Base-by-base conservation (phyloP, 1,284 basidiomycete species). In the Fomitopsis palustris region DNA sequence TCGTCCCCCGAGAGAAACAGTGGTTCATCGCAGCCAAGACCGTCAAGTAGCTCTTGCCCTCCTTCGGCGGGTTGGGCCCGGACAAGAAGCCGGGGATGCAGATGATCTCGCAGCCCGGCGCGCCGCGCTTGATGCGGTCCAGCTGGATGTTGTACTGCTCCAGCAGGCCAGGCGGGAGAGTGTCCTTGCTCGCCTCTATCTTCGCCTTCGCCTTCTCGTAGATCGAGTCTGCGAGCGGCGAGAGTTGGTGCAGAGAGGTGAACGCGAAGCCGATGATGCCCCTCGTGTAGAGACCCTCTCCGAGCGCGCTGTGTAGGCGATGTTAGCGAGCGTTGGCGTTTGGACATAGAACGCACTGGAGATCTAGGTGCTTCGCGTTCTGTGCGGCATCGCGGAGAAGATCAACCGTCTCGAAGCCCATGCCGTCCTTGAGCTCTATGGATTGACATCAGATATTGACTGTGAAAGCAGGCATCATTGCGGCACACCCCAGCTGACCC, bases 1-100 rank as follows among this genome's bases (percentile, higher is more conserved):
- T 76, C 1, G 75, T 73, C 39, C 81, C 77, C 39, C 75, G 62
- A 7, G 75, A 75, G 60, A 76, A 73, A 6, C 65, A 65, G 56
- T 77, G 70, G 59, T 75, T 76, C 51, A 71, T 60, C 0, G 66
- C 64, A 41, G 64, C 54, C 52, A 68, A 61, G 57, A 79, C 33
- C 49, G 77, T 67, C 58, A 71, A 33, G 55, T 75, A 75, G 37
- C 70, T 69, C 62, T 73, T 75, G 37, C 68, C 72, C 12, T 66
- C 61, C 53, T 55, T 56, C 4, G 74, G 70, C 1, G 69, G 65
- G 55, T 69, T 68, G 0, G 68, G 70, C 6, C 42, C 35, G 6
- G 65, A 61, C 37, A 65, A 51, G 56, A 69, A 67, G 1, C 68
- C 64, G 0, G 73, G 68, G 47, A 68, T 60, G 9, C 57, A 56